Evolutionary conservation across 1,284 basidiomycete species (phyloP), one percentile per base, ranked within the genome.

Genomic region (Irpex rosettiformis): DNA sequence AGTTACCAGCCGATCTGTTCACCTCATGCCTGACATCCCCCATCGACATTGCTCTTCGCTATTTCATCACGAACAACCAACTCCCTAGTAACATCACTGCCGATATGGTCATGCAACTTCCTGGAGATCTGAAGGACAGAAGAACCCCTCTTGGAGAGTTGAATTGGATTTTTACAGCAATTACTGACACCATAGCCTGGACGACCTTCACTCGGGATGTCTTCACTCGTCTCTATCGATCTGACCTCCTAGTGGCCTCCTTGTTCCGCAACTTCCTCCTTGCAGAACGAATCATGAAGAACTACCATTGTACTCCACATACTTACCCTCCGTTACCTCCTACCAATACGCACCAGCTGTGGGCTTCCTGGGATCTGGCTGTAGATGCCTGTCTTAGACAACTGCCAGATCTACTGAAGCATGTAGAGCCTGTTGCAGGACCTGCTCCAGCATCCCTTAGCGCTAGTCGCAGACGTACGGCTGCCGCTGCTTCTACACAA

Each of bases 121-220:
- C 96, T 0, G 96, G 97, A 3, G 94, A 98, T 67, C 82, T 99
- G 61, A 98, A 98, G 73, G 96, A 99, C 69, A 84, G 96, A 30
- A 84, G 95, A 24, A 98, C 97, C 2, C 96, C 96, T 0, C 80
- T 99, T 1, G 96, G 96, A 55, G 96, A 99, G 74, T 85, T 99
- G 27, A 98, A 98, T 73, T 99, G 97, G 96, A 98, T 99, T 66
- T 98, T 99, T 75, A 98, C 94, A 1, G 94, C 96, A 43, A 94
- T 99, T 63, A 99, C 96, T 16, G 96, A 99, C 74, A 98, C 96
- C 6, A 98, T 99, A 63, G 97, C 97, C 11, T 99, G 97, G 96
- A 95, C 96, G 10, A 94, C 94, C 0, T 95, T 99, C 69, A 92
- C 95, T 21, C 85, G 91, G 54, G 93, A 96, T 55, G 85, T 95